These are phyloP conservation scores for Penicillium canariense DNA, from an alignment of 495 filamentous ascomycete species.

Conservation along the genomic window DNA sequence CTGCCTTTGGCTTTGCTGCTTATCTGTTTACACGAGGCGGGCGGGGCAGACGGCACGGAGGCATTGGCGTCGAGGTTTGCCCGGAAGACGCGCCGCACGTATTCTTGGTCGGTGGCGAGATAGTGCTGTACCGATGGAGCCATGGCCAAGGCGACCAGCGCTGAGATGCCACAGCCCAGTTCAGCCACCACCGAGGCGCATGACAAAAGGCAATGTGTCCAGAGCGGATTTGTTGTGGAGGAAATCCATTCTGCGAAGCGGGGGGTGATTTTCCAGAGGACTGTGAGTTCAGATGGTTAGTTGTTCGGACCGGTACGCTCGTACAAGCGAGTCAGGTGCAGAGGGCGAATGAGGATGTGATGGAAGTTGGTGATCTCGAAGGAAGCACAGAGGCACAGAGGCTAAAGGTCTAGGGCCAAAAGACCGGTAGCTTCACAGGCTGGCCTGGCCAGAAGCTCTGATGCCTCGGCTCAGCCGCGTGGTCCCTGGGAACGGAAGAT, in stretches of 20 bases:
- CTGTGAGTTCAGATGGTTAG: conserved; percentile 34
- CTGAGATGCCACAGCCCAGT: conserved; percentile 84
- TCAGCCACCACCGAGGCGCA: conserved; percentile 64
- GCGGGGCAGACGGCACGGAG: background rate
- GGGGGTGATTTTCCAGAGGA: conserved; percentile 92
- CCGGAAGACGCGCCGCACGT: conserved; percentile 70
- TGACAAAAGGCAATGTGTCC: conserved; percentile 53
- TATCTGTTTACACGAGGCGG: background rate
- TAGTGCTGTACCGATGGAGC: conserved; percentile 61
- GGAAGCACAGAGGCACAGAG: background rate
- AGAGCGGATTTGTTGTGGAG: conserved; percentile 61
- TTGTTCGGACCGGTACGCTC: background rate
- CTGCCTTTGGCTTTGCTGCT: conserved; percentile 4
- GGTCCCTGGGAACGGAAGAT: conserved; percentile 7
- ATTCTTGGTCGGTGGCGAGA: conserved; percentile 84
- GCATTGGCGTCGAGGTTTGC: conserved; percentile 72
- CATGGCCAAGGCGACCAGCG: conserved; percentile 65
- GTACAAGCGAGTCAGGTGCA: background rate
- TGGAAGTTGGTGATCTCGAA: conserved; percentile 1
- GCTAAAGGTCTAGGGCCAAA: background rate
- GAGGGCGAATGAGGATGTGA: background rate
- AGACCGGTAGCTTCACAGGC: background rate
- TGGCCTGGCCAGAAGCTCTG: background rate
- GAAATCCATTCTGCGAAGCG: conserved; percentile 79
- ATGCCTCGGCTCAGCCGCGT: conserved; percentile 5